phyloP scores from a whole-genome alignment of 345 rosid species.

The Microcos paniculata region DNA sequence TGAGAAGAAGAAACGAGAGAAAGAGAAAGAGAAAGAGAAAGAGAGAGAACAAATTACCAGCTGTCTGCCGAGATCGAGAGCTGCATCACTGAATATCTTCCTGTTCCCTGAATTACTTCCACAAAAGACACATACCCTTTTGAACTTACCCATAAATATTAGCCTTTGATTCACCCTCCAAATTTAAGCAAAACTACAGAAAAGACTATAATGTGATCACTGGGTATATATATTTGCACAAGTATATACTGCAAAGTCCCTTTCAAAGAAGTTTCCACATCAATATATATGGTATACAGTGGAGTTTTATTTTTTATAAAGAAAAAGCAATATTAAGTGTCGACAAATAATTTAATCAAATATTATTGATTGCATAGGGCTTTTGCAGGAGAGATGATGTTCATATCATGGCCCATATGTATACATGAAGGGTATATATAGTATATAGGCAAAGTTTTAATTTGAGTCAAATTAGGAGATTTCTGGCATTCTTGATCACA shows the following conservation, averaged over 20 bases:
- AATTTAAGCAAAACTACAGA: neutral
- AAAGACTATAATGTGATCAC: neutral
- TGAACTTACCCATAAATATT: slow-evolving; percentile 38
- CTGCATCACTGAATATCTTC: slow-evolving; percentile 39
- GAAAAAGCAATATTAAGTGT: neutral
- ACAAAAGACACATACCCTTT: slow-evolving; percentile 47
- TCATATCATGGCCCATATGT: neutral
- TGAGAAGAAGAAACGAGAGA: neutral
- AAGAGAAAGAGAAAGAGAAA: neutral
- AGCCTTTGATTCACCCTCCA: neutral
- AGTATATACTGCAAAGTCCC: neutral
- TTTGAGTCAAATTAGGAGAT: slow-evolving; percentile 2
- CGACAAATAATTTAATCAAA: neutral
- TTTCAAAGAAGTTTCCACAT: neutral
- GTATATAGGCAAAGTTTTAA: no score
- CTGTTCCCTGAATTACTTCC: slow-evolving; percentile 43
- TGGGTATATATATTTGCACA: neutral
- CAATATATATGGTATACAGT: neutral
- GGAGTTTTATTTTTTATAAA: neutral
- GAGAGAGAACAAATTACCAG: slow-evolving; percentile 21
- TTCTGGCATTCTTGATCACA: no score
- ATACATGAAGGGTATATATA: no score
- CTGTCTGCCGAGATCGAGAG: slow-evolving; percentile 35
- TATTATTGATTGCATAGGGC: neutral
- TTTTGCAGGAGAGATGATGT: slow-evolving; percentile 7